Conservation (phyloP, 2,329 filamentous ascomycete genomes). For the Epicoccum nigrum region DNA sequence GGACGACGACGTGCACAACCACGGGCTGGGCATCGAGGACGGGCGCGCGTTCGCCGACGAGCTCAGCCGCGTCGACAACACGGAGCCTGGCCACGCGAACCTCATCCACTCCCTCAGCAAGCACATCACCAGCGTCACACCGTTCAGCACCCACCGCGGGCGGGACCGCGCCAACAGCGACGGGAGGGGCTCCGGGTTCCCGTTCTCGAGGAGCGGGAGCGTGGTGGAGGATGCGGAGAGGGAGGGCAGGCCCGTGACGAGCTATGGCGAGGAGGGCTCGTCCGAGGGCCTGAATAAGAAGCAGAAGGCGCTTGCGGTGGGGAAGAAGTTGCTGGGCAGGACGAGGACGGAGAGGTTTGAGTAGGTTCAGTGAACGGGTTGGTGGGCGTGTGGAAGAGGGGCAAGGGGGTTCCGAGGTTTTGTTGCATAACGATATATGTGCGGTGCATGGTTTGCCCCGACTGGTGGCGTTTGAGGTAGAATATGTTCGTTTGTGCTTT, state of each 20-base stretch:
- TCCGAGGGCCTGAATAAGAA: constrained; percentile 14
- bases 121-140: constrained; percentile 41
- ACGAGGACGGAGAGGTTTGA: constrained; percentile 3
- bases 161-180: constrained; percentile 21
- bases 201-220: constrained; percentile 5
- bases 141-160: constrained; percentile 29
- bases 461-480: too few relatives aligned
- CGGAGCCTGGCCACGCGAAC: constrained; percentile 42
- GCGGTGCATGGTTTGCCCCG: too few relatives aligned
- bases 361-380: background rate
- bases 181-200: constrained; percentile 8
- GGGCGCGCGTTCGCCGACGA: constrained; percentile 46
- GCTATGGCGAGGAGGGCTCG: background rate
- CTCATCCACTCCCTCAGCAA: constrained; percentile 43
- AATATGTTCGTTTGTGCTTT: too few relatives aligned
- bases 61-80: constrained; percentile 43
- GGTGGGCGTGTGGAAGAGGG: too few relatives aligned
- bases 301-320: constrained; percentile 12
- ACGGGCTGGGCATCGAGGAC: constrained; percentile 34
- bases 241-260: constrained; percentile 1
- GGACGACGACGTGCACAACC: constrained; percentile 16
- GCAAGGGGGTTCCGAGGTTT: too few relatives aligned
- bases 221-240: background rate
- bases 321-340: constrained; percentile 11
- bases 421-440: too few relatives aligned